A percentile compares a stretch with the other conserved stretches of the same genome.
These are phyloP conservation scores for Rosellinia necatrix DNA, from an alignment of 2,329 filamentous ascomycete species.

Conservation along the genomic window DNA sequence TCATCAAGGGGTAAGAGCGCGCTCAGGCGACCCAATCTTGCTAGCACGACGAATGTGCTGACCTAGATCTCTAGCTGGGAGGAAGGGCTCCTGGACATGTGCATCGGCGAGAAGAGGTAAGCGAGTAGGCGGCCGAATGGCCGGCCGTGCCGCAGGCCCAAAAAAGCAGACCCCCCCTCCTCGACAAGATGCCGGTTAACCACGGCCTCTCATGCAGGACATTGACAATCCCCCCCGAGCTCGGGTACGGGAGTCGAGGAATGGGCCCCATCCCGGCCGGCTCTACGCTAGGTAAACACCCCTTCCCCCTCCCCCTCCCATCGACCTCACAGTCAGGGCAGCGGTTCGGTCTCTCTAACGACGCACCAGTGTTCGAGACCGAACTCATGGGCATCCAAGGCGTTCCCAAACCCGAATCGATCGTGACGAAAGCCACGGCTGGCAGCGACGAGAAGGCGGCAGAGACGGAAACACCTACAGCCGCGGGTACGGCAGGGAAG, in stretches of 20 bases:
- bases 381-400: conserved; percentile 85
- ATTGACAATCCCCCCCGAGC: conserved; percentile 84
- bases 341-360: conserved; percentile 8
- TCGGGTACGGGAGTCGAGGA: conserved; percentile 77
- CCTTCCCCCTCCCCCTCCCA: too few species aligned
- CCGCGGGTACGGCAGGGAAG: conserved; percentile 51
- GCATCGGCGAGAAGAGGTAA: conserved; percentile 85
- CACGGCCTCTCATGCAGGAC: conserved; percentile 59
- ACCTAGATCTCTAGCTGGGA: conserved; percentile 69
- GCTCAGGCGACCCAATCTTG: not conserved
- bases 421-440: conserved; percentile 46
- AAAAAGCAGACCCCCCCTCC: conserved; percentile 2
- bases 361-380: conserved; percentile 77
- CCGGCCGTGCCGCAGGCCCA: not conserved
- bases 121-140: conserved; percentile 23
- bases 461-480: conserved; percentile 39
- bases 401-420: conserved; percentile 59
- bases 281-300: conserved; percentile 70
- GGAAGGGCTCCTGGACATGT: conserved; percentile 88
- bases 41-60: conserved; percentile 1
- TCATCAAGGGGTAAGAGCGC: conserved; percentile 76
- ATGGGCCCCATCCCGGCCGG: conserved; percentile 84
- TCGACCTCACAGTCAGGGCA: not conserved
- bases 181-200: too few species aligned
- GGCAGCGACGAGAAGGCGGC: conserved; percentile 36